These are phyloP conservation scores for Cicer arietinum DNA, from an alignment of 306 rosid genomes.

Conservation along the genomic window DNA sequence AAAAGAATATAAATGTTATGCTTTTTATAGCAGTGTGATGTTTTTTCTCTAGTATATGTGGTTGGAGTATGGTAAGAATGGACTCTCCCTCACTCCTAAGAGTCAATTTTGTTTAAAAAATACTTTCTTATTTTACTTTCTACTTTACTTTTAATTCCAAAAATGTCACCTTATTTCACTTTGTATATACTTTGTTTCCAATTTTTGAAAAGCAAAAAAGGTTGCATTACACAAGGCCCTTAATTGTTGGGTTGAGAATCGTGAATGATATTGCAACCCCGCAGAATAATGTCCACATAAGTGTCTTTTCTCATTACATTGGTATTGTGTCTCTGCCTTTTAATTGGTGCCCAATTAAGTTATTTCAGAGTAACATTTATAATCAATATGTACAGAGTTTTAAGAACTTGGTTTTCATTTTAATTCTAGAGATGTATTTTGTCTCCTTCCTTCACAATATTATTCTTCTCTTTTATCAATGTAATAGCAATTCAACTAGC, in stretches of 20 bases:
- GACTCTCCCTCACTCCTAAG: too few species aligned
- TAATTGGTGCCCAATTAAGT: neutral
- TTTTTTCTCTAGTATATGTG: too few species aligned
- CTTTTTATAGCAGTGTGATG: too few species aligned
- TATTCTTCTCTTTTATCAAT: constrained; percentile 6
- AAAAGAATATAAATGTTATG: too few species aligned
- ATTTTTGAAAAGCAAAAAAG: neutral
- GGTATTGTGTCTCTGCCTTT: neutral
- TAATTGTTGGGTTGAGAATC: neutral
- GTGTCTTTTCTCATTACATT: constrained; percentile 9
- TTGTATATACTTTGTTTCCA: neutral
- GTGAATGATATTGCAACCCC: neutral
- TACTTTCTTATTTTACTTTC: too few species aligned
- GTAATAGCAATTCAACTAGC: neutral
- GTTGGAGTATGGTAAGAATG: too few species aligned
- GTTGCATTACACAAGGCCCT: neutral
- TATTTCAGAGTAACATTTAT: constrained; percentile 15
- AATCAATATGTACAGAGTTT: neutral
- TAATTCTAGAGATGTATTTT: neutral
- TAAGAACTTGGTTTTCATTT: constrained; percentile 2
- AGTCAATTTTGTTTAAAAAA: too few species aligned
- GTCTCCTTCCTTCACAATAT: neutral
- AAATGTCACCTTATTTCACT: neutral
- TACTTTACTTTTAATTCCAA: neutral
- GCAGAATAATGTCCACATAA: neutral